Percentiles rank a stretch among this genome's conserved stretches.
phyloP scores from a whole-genome alignment of 768 basidiomycete genomes.

The Ramaria sp. region DNA sequence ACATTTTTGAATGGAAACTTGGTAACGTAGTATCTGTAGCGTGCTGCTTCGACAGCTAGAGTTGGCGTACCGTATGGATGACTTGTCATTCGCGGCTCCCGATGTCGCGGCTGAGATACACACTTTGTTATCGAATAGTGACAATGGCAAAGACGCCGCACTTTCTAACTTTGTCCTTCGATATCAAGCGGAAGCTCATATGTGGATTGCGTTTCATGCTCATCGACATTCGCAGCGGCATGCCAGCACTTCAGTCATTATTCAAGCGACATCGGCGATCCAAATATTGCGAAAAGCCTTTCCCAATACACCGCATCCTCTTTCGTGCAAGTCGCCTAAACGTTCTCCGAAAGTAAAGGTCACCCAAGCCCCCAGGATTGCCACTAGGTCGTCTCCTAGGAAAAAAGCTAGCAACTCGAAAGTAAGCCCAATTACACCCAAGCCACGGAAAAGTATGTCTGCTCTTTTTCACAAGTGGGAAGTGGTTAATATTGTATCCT shows the following conservation, averaged over 20 bases:
- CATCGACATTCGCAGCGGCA: conserved; percentile 39
- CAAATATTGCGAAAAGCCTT: conserved; percentile 29
- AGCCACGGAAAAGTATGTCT: conserved; percentile 27
- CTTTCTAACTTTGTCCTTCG: conserved; percentile 27
- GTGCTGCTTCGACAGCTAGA: conserved; percentile 45
- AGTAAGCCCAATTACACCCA: conserved; percentile 32
- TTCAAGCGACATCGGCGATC: conserved; percentile 46
- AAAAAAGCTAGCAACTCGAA: conserved; percentile 14
- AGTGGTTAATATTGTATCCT: not conserved
- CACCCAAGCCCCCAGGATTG: conserved; percentile 1
- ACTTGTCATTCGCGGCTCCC: conserved; percentile 17
- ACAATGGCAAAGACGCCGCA: conserved; percentile 18
- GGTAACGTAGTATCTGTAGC: conserved; percentile 18
- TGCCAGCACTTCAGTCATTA: conserved; percentile 34
- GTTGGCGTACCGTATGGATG: conserved; percentile 25
- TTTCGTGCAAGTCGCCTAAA: not conserved
- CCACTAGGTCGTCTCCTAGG: conserved; percentile 9
- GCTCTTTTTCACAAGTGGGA: not conserved
- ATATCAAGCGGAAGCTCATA: conserved; percentile 42
- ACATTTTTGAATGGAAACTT: not conserved
- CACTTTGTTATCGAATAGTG: conserved; percentile 20
- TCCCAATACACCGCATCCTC: conserved; percentile 3
- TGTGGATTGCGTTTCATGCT: conserved; percentile 63
- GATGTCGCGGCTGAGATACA: conserved; percentile 18
- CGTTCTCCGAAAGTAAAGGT: not conserved